Evolutionary conservation across 108 stramenopile genomes (phyloP), one percentile per base, ranked within the genome.

Genomic region (Cyclostephanos invisitatus): DNA sequence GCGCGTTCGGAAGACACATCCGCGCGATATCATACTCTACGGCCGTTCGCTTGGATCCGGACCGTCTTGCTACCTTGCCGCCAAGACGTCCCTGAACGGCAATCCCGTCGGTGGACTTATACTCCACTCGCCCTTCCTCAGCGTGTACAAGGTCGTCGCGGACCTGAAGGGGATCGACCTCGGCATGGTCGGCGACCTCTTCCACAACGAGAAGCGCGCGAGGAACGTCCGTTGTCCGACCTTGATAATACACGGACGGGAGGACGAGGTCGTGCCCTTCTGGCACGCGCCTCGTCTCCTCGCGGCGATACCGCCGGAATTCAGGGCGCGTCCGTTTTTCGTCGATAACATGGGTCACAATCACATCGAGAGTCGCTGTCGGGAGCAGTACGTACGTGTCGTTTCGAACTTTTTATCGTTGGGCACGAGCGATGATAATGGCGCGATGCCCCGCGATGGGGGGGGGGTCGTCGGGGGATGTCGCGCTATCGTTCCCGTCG

Each of bases 201-300:
- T 84, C 40, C 62, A 77, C 37, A 84, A 81, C 55, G 78, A 77
- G 32, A 81, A 76, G 48, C 62, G 86, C 54, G 84, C 85, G n/a
- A 20, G 21, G n/a, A 64, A 84, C 48, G 56, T 91, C 1, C 67
- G 83, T 27, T 87, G 87, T 78, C 89, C 89, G 22, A 68, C 88
- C 2, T 81, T 87, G 54, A 84, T 88, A n/a, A 88, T 90, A 22
- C 89, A 90, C 44, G 91, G 93, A 7, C 85, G 84, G 44, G 60
- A 78, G 22, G 93, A 92, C 55, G 86, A 81, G 56, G 78, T 92
- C 7, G 87, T 95, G n/a, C 91, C 93, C 32, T 90, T 90, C 56
- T 84, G 88, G 84, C 91, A 91, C 58, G 91, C 86, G 8, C 82
- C 74, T 21, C 83, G 83, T 12, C 77, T 92, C 11, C 84, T 90